Base-by-base conservation (phyloP, 1,139 yeast species). In the Candida sojae region DNA sequence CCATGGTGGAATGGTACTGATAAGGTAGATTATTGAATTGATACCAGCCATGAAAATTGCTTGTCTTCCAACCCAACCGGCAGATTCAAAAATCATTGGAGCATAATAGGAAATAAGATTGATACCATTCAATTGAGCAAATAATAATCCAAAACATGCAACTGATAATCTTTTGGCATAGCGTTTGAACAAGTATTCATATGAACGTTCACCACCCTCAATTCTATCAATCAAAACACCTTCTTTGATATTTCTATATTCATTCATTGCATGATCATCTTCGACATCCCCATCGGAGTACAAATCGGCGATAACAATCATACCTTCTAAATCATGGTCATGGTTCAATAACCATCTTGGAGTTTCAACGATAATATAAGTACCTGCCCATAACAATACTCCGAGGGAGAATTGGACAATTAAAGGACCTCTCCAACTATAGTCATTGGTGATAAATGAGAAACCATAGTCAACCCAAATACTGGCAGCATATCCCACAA, bases 1-100 rank as follows among this genome's bases (percentile, higher is more conserved):
- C 97, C 97, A 91, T 0, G 97, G 96, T 3, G 96, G 93, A 34
- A 92, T 71, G 0, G 97, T 89, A 41, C 92, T 80, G 6, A 77
- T 57, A 11, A 90, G 79, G 64, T 91, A 92, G 41, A 91, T 78
- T 17, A 91, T 60, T 3, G 91, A 82, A 63, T 91, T 92, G 55
- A 88, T 77, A n/a, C 97, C 97, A 0, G 97, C 89, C 96, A 91
- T 89, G 52, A 90, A 77, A 52, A 91, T 82, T 2, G 97, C 97
- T 57, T 83, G 82, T 53, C 96, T 75, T 26, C 97, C 97, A 11
- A 79, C 69, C 97, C 97, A 91, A 26, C 97, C 97, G 2, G 97
- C 97, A 60, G 88, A 88, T 65, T 90, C 97, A 66, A 91, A 92
- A 42, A 91, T 95, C 69, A 91, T 75, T 1, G 97, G 97, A 1